Evolutionary conservation across 805 yeast species (phyloP).

Genomic region (Metschnikowia gelsemii): DNA sequence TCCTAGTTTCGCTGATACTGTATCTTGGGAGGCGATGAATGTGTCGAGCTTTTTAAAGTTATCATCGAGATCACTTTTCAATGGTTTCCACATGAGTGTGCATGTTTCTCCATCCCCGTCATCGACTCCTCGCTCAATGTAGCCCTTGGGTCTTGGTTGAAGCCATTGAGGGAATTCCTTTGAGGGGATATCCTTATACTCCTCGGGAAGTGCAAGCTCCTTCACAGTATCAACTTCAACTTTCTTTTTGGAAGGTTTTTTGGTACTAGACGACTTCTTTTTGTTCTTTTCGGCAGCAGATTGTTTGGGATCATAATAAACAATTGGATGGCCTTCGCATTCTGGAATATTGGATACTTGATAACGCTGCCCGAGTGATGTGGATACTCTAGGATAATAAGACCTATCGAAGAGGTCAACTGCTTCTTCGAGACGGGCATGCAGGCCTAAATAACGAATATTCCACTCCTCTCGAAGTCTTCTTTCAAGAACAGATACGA

Average conservation of each 20-base stretch:
- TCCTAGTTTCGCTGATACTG: conserved; percentile 54
- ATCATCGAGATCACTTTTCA: conserved; percentile 27
- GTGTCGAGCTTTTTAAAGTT: conserved; percentile 43
- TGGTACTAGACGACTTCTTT: conserved; percentile 16
- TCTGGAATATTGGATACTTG: conserved; percentile 68
- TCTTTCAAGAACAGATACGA: conserved; percentile 43
- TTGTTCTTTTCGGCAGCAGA: conserved; percentile 7
- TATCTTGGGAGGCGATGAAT: conserved; percentile 55
- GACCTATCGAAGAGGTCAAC: conserved; percentile 69
- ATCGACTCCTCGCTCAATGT: conserved; percentile 79
- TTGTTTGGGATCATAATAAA: conserved; percentile 54
- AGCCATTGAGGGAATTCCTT: conserved; percentile 69
- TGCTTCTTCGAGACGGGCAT: conserved; percentile 72
- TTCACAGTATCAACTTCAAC: conserved; percentile 21
- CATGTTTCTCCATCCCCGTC: conserved; percentile 51
- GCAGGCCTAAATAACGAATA: conserved; percentile 74
- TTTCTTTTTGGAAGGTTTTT: conserved; percentile 19
- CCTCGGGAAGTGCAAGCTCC: conserved; percentile 47
- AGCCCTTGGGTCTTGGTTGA: conserved; percentile 76
- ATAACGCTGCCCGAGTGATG: conserved; percentile 70
- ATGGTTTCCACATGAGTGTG: conserved; percentile 65
- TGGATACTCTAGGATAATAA: conserved; percentile 77
- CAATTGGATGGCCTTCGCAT: conserved; percentile 59
- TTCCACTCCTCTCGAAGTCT: conserved; percentile 75
- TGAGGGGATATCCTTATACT: conserved; percentile 40